Conservation (phyloP, 2,329 filamentous ascomycete genomes). For the Aspergillus costaricaensis region DNA sequence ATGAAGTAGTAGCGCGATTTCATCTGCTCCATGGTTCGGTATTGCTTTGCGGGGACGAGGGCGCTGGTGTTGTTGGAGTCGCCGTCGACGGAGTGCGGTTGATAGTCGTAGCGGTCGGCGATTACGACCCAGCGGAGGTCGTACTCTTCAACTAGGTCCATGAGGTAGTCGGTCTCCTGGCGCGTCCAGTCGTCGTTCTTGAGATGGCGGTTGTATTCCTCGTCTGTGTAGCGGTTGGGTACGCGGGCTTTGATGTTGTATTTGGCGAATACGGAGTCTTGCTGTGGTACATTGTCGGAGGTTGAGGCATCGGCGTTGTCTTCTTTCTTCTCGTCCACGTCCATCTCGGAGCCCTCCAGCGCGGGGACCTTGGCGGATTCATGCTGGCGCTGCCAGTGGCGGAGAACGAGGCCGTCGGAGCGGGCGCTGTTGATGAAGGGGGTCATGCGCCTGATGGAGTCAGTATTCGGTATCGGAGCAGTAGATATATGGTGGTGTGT, state of each 20-base stretch:
- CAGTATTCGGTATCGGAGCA: neutral
- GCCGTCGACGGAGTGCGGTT: conserved; percentile 31
- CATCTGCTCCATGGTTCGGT: conserved; percentile 80
- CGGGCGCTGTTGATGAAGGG: conserved; percentile 79
- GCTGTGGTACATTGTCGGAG: conserved; percentile 36
- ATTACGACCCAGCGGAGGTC: conserved; percentile 90
- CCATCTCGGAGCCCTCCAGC: conserved; percentile 41
- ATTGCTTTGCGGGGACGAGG: conserved; percentile 44
- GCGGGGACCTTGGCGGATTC: conserved; percentile 44
- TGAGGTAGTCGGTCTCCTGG: conserved; percentile 90
- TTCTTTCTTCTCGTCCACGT: conserved; percentile 42
- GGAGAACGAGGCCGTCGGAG: conserved; percentile 68
- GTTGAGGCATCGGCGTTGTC: conserved; percentile 30
- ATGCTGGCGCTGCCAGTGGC: conserved; percentile 76
- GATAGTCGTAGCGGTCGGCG: conserved; percentile 84
- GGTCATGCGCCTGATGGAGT: conserved; percentile 62
- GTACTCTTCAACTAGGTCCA: conserved; percentile 72
- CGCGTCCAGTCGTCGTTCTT: conserved; percentile 79
- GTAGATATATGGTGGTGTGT: conserved; percentile 20
- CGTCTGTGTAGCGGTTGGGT: conserved; percentile 75
- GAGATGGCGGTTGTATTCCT: conserved; percentile 78
- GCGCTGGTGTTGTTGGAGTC: conserved; percentile 35
- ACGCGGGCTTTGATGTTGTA: conserved; percentile 81
- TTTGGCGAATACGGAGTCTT: conserved; percentile 70
- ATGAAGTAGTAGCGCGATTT: conserved; percentile 90